These are phyloP conservation scores for Picochlorum costavermella DNA, from an alignment of 139 green algal species.

Conservation along the genomic window DNA sequence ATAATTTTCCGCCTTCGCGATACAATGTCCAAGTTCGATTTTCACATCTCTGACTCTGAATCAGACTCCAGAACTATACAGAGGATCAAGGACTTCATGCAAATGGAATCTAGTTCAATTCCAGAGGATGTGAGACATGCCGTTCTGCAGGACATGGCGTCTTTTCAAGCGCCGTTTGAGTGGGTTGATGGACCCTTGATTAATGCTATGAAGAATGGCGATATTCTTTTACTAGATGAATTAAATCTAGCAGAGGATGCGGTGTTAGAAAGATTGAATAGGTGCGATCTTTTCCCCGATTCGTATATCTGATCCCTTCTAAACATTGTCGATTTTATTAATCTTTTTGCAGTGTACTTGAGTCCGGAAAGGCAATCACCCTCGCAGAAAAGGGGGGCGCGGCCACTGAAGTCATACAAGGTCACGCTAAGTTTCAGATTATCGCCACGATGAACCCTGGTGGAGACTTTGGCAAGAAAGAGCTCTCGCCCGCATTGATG, in stretches of 20 bases:
- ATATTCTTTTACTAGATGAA: conserved; percentile 95
- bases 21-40: no score
- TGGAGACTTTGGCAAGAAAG: conserved; percentile 93
- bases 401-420: conserved; percentile 63
- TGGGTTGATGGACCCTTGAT: conserved; percentile 94
- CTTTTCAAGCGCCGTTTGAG: conserved; percentile 64
- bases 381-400: conserved; percentile 91
- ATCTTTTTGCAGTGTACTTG: conserved; percentile 68
- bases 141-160: conserved; percentile 4
- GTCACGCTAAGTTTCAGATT: conserved; percentile 73
- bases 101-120: no score
- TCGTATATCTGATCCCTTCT: neutral
- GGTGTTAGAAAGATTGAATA: conserved; percentile 94
- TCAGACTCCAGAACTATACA: neutral
- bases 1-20: neutral
- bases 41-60: no score
- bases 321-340: conserved; percentile 1
- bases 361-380: conserved; percentile 79
- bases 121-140: no score
- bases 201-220: conserved; percentile 82
- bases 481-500: conserved; percentile 90
- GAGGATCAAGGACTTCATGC: neutral
- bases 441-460: conserved; percentile 97
- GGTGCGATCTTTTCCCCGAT: neutral
- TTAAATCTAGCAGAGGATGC: conserved; percentile 97